phyloP scores from a whole-genome alignment of 192 early-diverging fungal species.

The Endogone sp. region DNA sequence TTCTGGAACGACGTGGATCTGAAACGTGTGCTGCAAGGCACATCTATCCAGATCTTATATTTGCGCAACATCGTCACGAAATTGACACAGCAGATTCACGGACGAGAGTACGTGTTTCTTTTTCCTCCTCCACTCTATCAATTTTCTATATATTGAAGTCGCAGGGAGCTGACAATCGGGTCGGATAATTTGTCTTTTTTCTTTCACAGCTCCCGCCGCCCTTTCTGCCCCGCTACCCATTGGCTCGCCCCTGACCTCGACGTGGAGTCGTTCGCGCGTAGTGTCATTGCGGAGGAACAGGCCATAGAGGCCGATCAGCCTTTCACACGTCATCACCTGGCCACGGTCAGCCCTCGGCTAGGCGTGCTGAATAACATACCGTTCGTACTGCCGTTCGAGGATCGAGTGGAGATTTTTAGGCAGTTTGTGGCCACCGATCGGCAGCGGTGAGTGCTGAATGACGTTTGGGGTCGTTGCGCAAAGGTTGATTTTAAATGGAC shows the following conservation, averaged over 20 bases:
- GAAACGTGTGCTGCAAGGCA: slow-evolving; percentile 14
- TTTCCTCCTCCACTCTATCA: too few relatives aligned
- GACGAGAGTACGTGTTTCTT: slow-evolving; percentile 56
- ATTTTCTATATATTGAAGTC: neutral
- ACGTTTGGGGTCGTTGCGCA: too few relatives aligned
- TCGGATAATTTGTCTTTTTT: neutral
- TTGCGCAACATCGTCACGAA: slow-evolving; percentile 59
- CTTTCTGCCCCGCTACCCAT: slow-evolving; percentile 61
- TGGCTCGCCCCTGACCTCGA: slow-evolving; percentile 69
- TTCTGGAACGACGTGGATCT: slow-evolving; percentile 61
- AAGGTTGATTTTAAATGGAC: too few relatives aligned
- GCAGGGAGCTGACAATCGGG: too few relatives aligned
- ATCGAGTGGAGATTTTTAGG: slow-evolving; percentile 82
- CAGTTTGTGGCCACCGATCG: slow-evolving; percentile 72
- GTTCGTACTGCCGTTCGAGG: slow-evolving; percentile 90
- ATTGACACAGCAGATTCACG: slow-evolving; percentile 71
- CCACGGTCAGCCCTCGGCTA: slow-evolving; percentile 45
- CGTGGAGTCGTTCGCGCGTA: slow-evolving; percentile 48
- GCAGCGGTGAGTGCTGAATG: slow-evolving; percentile 14
- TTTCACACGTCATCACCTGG: slow-evolving; percentile 18
- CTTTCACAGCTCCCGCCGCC: slow-evolving; percentile 57
- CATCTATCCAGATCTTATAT: slow-evolving; percentile 42
- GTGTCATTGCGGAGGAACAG: slow-evolving; percentile 50
- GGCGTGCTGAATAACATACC: slow-evolving; percentile 78
- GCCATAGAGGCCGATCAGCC: slow-evolving; percentile 20